phyloP scores from a whole-genome alignment of 768 basidiomycete species.

The Kondoa subrosea region DNA sequence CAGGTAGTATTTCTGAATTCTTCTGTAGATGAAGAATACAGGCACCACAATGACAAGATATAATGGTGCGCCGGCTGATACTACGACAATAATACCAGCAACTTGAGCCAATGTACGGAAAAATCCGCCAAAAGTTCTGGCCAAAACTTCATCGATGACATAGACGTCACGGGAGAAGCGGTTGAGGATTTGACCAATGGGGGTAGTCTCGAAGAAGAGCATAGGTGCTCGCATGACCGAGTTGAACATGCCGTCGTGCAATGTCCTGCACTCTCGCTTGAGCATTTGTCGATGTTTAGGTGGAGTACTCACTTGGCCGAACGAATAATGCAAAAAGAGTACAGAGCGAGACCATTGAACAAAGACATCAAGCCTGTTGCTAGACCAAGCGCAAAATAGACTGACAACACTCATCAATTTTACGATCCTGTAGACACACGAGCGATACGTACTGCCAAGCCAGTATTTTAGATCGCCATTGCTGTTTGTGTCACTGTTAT shows the following conservation, averaged over 20 bases:
- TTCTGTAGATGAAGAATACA: conserved; percentile 57
- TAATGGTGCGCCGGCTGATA: conserved; percentile 31
- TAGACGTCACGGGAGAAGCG: conserved; percentile 65
- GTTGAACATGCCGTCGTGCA: conserved; percentile 25
- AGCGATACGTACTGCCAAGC: conserved; percentile 13
- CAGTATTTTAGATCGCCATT: conserved; percentile 23
- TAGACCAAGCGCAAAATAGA: conserved; percentile 13
- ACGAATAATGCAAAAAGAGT: conserved; percentile 26
- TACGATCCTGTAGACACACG: neutral
- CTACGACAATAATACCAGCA: conserved; percentile 25
- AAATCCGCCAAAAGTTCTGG: conserved; percentile 48
- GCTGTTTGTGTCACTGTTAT: conserved; percentile 16
- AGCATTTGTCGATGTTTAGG: neutral
- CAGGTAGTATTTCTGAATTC: conserved; percentile 76
- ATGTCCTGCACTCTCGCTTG: conserved; percentile 5
- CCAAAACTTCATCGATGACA: conserved; percentile 59
- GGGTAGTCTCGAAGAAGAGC: conserved; percentile 75
- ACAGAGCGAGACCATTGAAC: conserved; percentile 26
- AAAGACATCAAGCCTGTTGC: conserved; percentile 19
- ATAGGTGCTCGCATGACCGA: conserved; percentile 53
- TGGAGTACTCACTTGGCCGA: conserved; percentile 12
- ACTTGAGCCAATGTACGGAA: conserved; percentile 39
- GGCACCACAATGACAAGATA: conserved; percentile 70
- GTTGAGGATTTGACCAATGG: conserved; percentile 71
- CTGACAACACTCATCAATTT: neutral